Conservation (phyloP, 768 basidiomycete species). For the Tephrocybe sp. region DNA sequence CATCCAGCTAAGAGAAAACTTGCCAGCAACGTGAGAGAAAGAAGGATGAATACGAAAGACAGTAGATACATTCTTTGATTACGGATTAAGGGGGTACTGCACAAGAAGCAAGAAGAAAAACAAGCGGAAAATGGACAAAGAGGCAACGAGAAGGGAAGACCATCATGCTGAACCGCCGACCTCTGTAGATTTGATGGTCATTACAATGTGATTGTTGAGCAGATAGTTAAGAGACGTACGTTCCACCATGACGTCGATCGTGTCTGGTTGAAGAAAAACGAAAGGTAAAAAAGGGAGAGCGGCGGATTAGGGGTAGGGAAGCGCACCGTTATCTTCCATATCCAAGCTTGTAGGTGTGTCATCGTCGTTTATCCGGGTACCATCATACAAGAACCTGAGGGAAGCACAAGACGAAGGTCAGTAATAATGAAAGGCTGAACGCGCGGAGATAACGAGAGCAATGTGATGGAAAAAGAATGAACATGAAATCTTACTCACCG, state of each 20-base stretch:
- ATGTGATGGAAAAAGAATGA: not conserved
- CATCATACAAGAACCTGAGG: conserved; percentile 88
- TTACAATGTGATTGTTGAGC: not conserved
- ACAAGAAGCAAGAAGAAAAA: not conserved
- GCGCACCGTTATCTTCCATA: conserved; percentile 86
- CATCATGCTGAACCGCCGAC: conserved; percentile 16
- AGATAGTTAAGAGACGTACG: conserved; percentile 51
- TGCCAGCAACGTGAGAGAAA: not conserved
- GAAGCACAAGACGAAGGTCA: not conserved
- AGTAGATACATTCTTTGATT: conserved; percentile 15
- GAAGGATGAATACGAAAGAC: conserved; percentile 2
- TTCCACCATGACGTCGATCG: conserved; percentile 97
- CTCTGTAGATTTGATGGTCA: conserved; percentile 2
- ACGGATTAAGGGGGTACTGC: not conserved
- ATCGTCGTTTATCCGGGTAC: conserved; percentile 79
- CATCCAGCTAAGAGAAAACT: too few species aligned
- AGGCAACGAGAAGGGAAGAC: not conserved
- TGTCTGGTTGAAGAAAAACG: conserved; percentile 47
- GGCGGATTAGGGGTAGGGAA: too few species aligned
- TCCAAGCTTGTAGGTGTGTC: conserved; percentile 85
- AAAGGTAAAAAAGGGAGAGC: not conserved
- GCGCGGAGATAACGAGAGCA: not conserved
- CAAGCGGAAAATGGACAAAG: not conserved
- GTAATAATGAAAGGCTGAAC: not conserved
- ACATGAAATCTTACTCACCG: conserved; percentile 54